phyloP scores from a whole-genome alignment of 129 eudicot genomes.

The Cynara cardunculus region DNA sequence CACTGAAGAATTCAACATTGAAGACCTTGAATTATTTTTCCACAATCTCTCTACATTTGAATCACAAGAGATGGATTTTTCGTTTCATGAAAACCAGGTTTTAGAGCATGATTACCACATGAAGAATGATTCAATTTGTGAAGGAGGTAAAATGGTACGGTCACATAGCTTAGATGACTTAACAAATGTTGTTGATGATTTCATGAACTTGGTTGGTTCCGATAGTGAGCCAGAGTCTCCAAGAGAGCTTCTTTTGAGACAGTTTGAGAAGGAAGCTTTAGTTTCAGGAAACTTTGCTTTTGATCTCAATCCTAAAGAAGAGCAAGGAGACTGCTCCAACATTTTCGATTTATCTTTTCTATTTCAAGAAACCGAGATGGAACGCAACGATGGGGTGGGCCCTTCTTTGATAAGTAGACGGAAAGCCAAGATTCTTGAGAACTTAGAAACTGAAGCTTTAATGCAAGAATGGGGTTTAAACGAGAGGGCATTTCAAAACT shows the following conservation, averaged over 20 bases:
- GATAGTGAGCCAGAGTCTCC: slow-evolving; percentile 52
- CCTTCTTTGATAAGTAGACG: slow-evolving; percentile 43
- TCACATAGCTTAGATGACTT: slow-evolving; percentile 65
- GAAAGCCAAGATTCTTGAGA: slow-evolving; percentile 58
- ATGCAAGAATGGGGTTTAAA: slow-evolving; percentile 71
- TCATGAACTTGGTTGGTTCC: slow-evolving; percentile 48
- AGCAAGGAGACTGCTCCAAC: slow-evolving; percentile 20
- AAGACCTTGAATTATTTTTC: slow-evolving; percentile 39
- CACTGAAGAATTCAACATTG: slow-evolving; percentile 28
- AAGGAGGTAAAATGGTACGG: slow-evolving; percentile 29
- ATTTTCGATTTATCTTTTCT: slow-evolving; percentile 38
- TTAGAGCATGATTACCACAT: slow-evolving; percentile 18
- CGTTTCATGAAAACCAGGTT: slow-evolving; percentile 12
- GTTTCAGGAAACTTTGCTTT: slow-evolving; percentile 30
- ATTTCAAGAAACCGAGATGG: slow-evolving; percentile 28
- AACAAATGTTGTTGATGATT: slow-evolving; percentile 54
- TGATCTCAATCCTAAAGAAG: slow-evolving; percentile 25
- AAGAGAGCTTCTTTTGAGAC: slow-evolving; percentile 46
- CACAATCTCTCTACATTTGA: slow-evolving; percentile 25
- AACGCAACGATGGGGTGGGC: slow-evolving; percentile 10
- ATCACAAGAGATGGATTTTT: slow-evolving; percentile 23
- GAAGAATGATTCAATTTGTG: slow-evolving; percentile 6
- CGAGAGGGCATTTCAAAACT: slow-evolving; percentile 48
- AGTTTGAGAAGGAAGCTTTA: slow-evolving; percentile 50
- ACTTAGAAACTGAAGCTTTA: slow-evolving; percentile 62